Percentiles rank a stretch among this genome's conserved stretches.
phyloP scores from a whole-genome alignment of 2,329 filamentous ascomycete species.

The Trichoderma harzianum region DNA sequence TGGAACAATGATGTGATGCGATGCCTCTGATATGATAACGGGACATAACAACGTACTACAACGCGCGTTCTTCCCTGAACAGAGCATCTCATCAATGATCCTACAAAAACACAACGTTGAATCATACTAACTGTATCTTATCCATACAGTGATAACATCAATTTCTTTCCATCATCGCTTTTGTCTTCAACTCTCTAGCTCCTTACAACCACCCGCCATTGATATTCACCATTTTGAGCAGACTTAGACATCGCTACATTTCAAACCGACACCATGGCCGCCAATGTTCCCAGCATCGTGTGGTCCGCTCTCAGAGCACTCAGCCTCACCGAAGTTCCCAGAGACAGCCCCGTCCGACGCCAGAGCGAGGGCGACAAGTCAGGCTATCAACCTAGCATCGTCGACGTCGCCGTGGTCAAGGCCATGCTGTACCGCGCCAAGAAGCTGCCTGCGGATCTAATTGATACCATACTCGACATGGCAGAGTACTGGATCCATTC shows the following conservation, averaged over 20 bases:
- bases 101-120: neutral
- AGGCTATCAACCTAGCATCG: slow-evolving; percentile 38
- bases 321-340: neutral
- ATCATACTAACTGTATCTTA: neutral
- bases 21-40: neutral
- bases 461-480: slow-evolving; percentile 54
- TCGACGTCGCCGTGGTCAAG: slow-evolving; percentile 50
- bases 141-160: neutral
- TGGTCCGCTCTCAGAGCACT: slow-evolving; percentile 11
- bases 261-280: neutral
- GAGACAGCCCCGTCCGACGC: neutral
- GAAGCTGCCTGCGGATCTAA: slow-evolving; percentile 51
- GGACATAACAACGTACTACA: neutral
- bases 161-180: neutral
- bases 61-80: neutral
- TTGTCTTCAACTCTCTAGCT: neutral
- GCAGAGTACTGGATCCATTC: slow-evolving; percentile 63
- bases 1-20: neutral
- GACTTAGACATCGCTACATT: neutral
- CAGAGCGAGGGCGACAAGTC: slow-evolving; percentile 1
- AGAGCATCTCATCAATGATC: neutral
- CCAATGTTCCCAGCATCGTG: neutral
- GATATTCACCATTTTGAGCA: neutral
- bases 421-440: slow-evolving; percentile 43
- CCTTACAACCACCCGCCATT: neutral